Conservation (phyloP, 345 rosid genomes). For the Eucalyptus curtisii region DNA sequence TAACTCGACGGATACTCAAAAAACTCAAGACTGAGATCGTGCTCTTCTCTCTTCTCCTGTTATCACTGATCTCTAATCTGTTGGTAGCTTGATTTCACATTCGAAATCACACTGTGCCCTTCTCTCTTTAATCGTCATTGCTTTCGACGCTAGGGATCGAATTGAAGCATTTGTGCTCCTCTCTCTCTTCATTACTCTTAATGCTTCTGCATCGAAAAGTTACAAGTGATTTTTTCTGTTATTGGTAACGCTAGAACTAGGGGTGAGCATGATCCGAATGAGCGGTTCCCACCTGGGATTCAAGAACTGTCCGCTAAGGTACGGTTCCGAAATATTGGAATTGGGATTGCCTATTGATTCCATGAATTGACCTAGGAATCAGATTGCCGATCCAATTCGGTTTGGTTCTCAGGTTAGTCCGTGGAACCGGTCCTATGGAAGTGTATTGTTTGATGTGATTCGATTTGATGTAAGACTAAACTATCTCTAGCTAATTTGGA, state of each 20-base stretch:
- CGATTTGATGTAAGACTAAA: background rate
- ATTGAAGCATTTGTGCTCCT: background rate
- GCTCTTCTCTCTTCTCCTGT: background rate
- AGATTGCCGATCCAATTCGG: accelerated
- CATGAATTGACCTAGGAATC: background rate
- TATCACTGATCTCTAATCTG: background rate
- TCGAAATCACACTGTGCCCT: background rate
- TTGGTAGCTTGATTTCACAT: background rate
- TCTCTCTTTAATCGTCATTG: background rate
- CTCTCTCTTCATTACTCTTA: background rate
- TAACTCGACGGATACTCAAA: background rate
- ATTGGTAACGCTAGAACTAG: background rate
- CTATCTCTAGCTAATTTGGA: background rate
- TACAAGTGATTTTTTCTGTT: background rate
- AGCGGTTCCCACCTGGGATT: accelerated
- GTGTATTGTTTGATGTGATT: background rate
- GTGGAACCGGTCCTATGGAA: background rate
- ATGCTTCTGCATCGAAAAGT: background rate
- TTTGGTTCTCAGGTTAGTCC: background rate
- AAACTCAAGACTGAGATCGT: background rate
- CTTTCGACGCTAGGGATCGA: background rate
- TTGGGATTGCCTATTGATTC: accelerated
- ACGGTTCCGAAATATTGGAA: accelerated
- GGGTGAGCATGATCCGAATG: accelerated
- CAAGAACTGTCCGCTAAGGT: background rate